A percentile compares a stretch with the other conserved stretches of the same genome.
These are phyloP conservation scores for Yamadazyma buinensis DNA, from an alignment of 1,139 yeast species.

Conservation along the genomic window DNA sequence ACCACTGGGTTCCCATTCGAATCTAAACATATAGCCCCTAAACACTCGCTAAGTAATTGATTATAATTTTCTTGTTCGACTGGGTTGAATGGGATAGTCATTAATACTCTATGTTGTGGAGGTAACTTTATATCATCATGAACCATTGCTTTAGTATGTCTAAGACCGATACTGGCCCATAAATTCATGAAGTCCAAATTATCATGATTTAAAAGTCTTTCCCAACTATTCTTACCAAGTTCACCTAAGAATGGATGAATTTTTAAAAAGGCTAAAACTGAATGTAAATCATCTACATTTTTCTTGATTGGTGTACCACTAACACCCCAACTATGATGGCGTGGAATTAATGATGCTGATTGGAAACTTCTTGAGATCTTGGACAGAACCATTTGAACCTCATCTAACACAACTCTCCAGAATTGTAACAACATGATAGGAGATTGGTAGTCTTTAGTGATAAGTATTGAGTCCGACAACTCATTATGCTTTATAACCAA, in stretches of 20 bases:
- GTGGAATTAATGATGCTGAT: constrained; percentile 74
- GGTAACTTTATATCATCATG: constrained; percentile 74
- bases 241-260: constrained; percentile 56
- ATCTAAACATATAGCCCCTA: constrained; percentile 59
- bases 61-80: constrained; percentile 82
- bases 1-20: constrained; percentile 52
- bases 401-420: constrained; percentile 88
- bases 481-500: constrained; percentile 31
- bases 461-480: constrained; percentile 14
- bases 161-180: constrained; percentile 50
- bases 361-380: constrained; percentile 73
- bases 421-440: constrained; percentile 84
- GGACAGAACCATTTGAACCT: constrained; percentile 87
- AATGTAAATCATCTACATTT: constrained; percentile 61
- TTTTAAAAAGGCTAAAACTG: constrained; percentile 65
- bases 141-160: constrained; percentile 87
- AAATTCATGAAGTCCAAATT: constrained; percentile 40
- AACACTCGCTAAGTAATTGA: constrained; percentile 56
- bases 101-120: constrained; percentile 62
- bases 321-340: constrained; percentile 94
- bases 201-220: constrained; percentile 15
- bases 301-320: constrained; percentile 89
- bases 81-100: constrained; percentile 72
- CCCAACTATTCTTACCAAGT: constrained; percentile 40
- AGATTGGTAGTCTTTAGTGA: constrained; percentile 56